phyloP scores from a whole-genome alignment of 169 alveolate species.

The Eimeria praecox region DNA sequence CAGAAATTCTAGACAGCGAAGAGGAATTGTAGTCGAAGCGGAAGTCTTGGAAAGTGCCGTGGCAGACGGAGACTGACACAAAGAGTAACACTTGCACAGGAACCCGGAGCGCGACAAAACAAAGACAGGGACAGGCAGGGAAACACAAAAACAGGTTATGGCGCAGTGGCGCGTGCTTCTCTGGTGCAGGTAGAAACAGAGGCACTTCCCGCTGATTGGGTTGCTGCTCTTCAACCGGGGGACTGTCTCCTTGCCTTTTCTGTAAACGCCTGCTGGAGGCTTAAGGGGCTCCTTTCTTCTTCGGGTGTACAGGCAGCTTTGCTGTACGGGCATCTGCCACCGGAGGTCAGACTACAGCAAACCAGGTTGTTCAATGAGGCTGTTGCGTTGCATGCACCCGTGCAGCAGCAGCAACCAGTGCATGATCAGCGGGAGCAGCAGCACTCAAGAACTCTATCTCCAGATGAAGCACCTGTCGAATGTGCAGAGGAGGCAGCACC shows the following conservation, averaged over 20 bases:
- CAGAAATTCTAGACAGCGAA: background rate
- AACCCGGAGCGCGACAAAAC: background rate
- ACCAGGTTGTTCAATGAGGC: conserved; percentile 85
- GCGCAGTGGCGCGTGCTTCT: background rate
- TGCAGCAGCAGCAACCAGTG: conserved; percentile 25
- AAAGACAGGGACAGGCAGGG: background rate
- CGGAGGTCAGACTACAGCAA: conserved; percentile 90
- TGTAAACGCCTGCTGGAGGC: conserved; percentile 85
- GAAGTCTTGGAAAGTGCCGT: background rate
- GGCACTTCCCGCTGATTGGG: conserved; percentile 80
- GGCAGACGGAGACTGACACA: background rate
- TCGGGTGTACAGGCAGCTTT: conserved; percentile 87
- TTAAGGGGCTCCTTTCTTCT: conserved; percentile 84
- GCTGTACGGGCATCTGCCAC: conserved; percentile 94
- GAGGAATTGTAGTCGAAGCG: background rate
- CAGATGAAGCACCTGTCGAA: background rate
- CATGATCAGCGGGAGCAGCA: conserved; percentile 3
- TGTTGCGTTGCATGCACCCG: conserved; percentile 1
- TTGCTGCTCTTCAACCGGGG: conserved; percentile 91
- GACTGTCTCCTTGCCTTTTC: conserved; percentile 95
- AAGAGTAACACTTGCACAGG: background rate
- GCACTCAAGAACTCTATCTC: background rate
- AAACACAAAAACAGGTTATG: background rate
- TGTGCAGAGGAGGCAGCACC: conserved; percentile 1
- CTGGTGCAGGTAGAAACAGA: conserved; percentile 72